Base-by-base conservation (phyloP, 352 stramenopile species). In the Phytophthora litchii region DNA sequence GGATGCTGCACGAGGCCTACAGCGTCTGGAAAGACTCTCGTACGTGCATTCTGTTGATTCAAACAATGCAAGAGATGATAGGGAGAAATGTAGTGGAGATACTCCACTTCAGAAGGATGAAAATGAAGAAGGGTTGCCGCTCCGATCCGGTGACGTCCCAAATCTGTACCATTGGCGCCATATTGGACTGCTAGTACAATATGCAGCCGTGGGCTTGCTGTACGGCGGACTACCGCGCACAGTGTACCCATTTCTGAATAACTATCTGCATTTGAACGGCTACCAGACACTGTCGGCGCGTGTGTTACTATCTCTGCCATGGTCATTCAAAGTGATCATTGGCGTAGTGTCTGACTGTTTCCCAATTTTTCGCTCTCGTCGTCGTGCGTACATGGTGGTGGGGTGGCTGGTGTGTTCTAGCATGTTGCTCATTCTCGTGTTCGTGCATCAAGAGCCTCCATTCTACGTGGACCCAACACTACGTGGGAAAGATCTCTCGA, bases 211-310 rank as follows among this genome's bases (percentile, higher is more conserved):
- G 3, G 80, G 82, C 3, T 50, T 94, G 31, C 37, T 92, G 27
- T 88, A 81, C 47, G 80, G 82, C 17, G 64, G 74, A 20, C 53
- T 92, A 7, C 73, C 78, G 8, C 59, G 76, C n/a, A 85, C 72
- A 0, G 61, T 88, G 61, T 88, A 92, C 45, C 83, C 83, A 13
- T 82, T 92, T 29, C 53, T 94, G 16, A 86, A 89, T 58, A 85
- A 84, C 63, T 94, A 91, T 50, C 45, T 91, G 45, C 70, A 83
- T 29, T 70, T 91, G 61, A 76, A 89, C 45, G 80, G 80, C 40
- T 83, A 86, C 41, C 74, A 88, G 54, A 88, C 76, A 16, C 36
- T 84, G 9, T 89, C 83, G 11, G 82, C 80, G 8, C 67, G 78
- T 14, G 72, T 87, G 31, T 55, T 92, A 14, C 51, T 93, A 13